Evolutionary conservation across 2,329 filamentous ascomycete species (phyloP), one percentile per base, ranked within the genome.

Genomic region (Neocucurbitaria cava): DNA sequence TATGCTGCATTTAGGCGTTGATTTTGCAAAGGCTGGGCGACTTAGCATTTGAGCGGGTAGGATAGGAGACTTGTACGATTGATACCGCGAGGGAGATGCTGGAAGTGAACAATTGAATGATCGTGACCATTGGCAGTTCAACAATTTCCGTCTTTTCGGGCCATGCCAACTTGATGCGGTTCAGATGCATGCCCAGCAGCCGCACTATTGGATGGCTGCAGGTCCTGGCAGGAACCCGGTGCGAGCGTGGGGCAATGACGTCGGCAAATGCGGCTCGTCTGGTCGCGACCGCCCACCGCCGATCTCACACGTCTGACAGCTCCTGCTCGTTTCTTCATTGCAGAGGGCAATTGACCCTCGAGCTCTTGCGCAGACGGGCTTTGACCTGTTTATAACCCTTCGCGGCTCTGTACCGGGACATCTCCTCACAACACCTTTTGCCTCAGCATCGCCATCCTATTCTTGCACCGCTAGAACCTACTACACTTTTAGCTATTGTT

Each of bases 1-100:
- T 61, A 39, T 59, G 54, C 56, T 58, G 64, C 63, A 66, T 65
- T 57, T 36, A 40, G 61, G 58, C 54, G 58, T 66, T 62, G 44
- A 41, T 49, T 33, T 52, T 45, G 43, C 31, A 33, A 21, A 43
- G 46, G 35, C 44, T 51, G 54, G 41, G 56, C 54, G 50, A 49
- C 36, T 43, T 52, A 62, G 61, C 59, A 65, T 64, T 53, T 59
- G 58, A 57, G 54, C 42, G 58, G 46, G 46, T 54, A 54, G 56
- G 54, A 56, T 54, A 61, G 49, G 31, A 26, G 51, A 54, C 43
- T 56, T 68, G 65, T 68, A 68, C 57, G 59, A 66, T 66, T n/a
- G n/a, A n/a, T n/a, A n/a, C n/a, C n/a, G n/a, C n/a, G n/a, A n/a
- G n/a, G n/a, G n/a, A n/a, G n/a, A n/a, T n/a, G n/a, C n/a, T n/a